Base-by-base conservation (phyloP, 371 early-diverging fungal species). In the Rhizopus microsporus region DNA sequence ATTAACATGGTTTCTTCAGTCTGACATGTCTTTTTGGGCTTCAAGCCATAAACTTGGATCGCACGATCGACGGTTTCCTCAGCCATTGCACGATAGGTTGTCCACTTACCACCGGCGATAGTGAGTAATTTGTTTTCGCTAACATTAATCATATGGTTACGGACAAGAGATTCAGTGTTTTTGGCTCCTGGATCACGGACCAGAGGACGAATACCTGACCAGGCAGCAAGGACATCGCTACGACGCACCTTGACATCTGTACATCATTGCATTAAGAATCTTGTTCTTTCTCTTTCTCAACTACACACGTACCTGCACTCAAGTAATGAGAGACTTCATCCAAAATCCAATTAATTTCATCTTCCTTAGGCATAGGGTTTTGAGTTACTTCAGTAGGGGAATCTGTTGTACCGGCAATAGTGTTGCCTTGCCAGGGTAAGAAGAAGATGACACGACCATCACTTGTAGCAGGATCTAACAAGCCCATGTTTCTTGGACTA, bases 81-180 rank as follows among this genome's bases (percentile, higher is more conserved):
- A 29, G 99, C 99, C 99, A 99, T 99, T 56, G 90, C 89, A 62
- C 99, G 90, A 78, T 95, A 99, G 1, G 99, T 99, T 1, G 99
- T 99, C 99, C 99, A 99, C 73, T 99, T 99, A 54, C 99, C 99
- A 60, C 99, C 99, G 15, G 99, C 93, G 68, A 99, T 91, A 6
- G 99, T 97, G 58, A 99, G 71, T 51, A 99, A 71, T 7, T 93
- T 93, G 53, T 86, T 83, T 32, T 85, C 77, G 46, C 90, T 90
- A 40, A 91, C 92, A 61, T 93, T 80, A 63, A 99, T 89, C 88
- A 97, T 90, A 67, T 99, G 99, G 75, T 92, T 98, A 65, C 99
- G 92, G 8, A 99, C 98, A 57, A 99, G 82, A 23, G 88, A 88
- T 58, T 92, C 90, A 2, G 98, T 99, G 70, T 91, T 92, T 68